Percentiles rank a stretch among this genome's conserved stretches.
These are phyloP conservation scores for Xanthoconium stramineum DNA, from an alignment of 768 basidiomycete species.

Conservation along the genomic window DNA sequence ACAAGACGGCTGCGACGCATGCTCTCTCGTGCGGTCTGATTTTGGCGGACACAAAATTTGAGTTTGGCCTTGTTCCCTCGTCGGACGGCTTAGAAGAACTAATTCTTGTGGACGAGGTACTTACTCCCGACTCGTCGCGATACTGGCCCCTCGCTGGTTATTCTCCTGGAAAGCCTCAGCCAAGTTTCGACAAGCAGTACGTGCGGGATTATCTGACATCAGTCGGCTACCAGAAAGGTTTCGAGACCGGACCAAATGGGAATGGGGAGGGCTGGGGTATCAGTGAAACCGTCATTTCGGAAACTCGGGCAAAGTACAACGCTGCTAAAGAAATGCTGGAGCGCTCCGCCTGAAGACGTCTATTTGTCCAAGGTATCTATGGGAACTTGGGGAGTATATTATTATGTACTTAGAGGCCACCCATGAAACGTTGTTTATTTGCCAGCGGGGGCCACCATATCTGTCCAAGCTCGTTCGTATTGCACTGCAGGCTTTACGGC, in stretches of 20 bases:
- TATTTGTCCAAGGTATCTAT: slow-evolving; percentile 1
- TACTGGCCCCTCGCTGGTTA: slow-evolving; percentile 90
- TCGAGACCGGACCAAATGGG: slow-evolving; percentile 71
- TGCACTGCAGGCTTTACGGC: slow-evolving; percentile 70
- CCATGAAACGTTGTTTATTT: neutral
- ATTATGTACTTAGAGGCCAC: neutral
- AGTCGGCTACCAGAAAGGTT: slow-evolving; percentile 70
- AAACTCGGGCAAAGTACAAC: slow-evolving; percentile 74
- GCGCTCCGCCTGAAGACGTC: slow-evolving; percentile 10
- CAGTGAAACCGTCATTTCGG: slow-evolving; percentile 68
- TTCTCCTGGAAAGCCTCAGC: slow-evolving; percentile 68
- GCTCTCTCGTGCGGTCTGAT: slow-evolving; percentile 79
- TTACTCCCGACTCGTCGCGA: slow-evolving; percentile 95
- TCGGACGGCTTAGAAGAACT: slow-evolving; percentile 43
- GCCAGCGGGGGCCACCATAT: slow-evolving; percentile 29
- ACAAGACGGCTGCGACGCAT: slow-evolving; percentile 70
- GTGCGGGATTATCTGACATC: slow-evolving; percentile 84
- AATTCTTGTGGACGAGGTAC: slow-evolving; percentile 92
- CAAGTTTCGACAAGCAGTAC: slow-evolving; percentile 97
- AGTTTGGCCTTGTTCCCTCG: slow-evolving; percentile 79
- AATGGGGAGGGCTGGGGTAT: slow-evolving; percentile 77
- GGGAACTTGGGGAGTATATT: neutral
- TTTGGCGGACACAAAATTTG: slow-evolving; percentile 98
- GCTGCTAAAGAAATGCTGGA: slow-evolving; percentile 69
- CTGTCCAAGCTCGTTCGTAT: slow-evolving; percentile 59